Conservation (phyloP, 257 asterid species). For the Ballota nigra region DNA sequence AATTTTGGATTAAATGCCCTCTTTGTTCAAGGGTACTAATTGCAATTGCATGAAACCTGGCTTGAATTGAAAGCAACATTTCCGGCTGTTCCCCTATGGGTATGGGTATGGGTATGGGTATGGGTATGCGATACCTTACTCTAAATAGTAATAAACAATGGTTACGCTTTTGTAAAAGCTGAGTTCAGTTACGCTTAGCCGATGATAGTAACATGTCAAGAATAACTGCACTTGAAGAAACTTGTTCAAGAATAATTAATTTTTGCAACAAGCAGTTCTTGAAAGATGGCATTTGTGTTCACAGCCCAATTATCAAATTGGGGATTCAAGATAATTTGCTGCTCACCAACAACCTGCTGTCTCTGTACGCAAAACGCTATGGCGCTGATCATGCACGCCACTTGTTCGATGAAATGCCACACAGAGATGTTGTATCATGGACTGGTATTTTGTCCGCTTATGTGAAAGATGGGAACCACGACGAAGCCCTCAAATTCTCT, state of each 20-base stretch:
- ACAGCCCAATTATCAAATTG: slow-evolving; percentile 34
- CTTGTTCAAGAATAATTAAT: slow-evolving; percentile 29
- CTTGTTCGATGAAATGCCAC: slow-evolving; percentile 39
- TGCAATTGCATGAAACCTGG: background rate
- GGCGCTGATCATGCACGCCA: slow-evolving; percentile 28
- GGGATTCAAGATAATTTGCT: slow-evolving; percentile 34
- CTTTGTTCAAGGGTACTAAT: too few relatives aligned
- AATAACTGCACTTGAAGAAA: slow-evolving; percentile 26
- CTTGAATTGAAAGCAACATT: background rate
- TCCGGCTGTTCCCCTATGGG: background rate
- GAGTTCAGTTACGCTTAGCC: background rate
- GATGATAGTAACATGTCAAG: slow-evolving; percentile 26
- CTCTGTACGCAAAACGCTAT: slow-evolving; percentile 25
- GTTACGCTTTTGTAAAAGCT: too few relatives aligned
- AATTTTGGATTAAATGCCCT: too few relatives aligned
- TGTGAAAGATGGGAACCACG: slow-evolving; percentile 26
- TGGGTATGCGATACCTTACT: background rate
- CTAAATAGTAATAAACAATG: background rate
- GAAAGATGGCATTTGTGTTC: slow-evolving; percentile 41
- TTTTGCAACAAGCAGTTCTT: slow-evolving; percentile 32
- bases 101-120: too few relatives aligned
- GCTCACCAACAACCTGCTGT: slow-evolving; percentile 29
- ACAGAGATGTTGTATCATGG: slow-evolving; percentile 38
- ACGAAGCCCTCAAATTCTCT: slow-evolving; percentile 30
- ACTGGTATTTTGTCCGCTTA: slow-evolving; percentile 34